Conservation (phyloP, 345 rosid species). For the Zanthoxylum bungeanum region DNA sequence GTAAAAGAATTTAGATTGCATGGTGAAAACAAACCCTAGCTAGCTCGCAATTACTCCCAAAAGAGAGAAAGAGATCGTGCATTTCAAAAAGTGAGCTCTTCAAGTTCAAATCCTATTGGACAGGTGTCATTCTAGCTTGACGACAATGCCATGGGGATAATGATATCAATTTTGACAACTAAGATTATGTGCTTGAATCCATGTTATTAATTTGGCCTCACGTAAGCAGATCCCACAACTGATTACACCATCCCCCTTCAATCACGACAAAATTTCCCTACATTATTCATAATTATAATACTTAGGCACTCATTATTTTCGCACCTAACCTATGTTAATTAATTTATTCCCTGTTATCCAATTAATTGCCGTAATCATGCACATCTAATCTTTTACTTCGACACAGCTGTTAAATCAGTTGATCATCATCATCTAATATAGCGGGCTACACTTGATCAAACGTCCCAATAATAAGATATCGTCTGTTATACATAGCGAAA, state of each 20-base stretch:
- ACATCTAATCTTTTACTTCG: background rate
- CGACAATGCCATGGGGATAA: slow-evolving; percentile 42
- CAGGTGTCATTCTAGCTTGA: slow-evolving; percentile 59
- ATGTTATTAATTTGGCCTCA: slow-evolving; percentile 31
- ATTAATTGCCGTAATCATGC: slow-evolving; percentile 6
- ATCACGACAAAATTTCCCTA: slow-evolving; percentile 31
- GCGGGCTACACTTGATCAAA: background rate
- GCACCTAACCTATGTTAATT: slow-evolving; percentile 20
- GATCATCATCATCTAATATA: background rate
- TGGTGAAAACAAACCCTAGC: slow-evolving; percentile 16
- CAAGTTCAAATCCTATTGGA: slow-evolving; percentile 30
- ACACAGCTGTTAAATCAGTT: background rate
- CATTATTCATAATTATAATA: background rate
- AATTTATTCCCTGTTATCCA: background rate
- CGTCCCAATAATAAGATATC: too few relatives aligned
- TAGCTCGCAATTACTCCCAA: background rate
- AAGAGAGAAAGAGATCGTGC: slow-evolving; percentile 31
- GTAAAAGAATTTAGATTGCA: slow-evolving; percentile 15
- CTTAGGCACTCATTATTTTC: slow-evolving; percentile 16
- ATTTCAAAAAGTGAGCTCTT: slow-evolving; percentile 25
- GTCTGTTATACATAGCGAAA: background rate
- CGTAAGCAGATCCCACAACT: slow-evolving; percentile 21
- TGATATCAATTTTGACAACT: slow-evolving; percentile 51
- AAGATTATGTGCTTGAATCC: slow-evolving; percentile 15
- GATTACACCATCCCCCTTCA: slow-evolving; percentile 33